Evolutionary conservation across 129 eudicot genomes (phyloP).

Genomic region (Logfia minima): DNA sequence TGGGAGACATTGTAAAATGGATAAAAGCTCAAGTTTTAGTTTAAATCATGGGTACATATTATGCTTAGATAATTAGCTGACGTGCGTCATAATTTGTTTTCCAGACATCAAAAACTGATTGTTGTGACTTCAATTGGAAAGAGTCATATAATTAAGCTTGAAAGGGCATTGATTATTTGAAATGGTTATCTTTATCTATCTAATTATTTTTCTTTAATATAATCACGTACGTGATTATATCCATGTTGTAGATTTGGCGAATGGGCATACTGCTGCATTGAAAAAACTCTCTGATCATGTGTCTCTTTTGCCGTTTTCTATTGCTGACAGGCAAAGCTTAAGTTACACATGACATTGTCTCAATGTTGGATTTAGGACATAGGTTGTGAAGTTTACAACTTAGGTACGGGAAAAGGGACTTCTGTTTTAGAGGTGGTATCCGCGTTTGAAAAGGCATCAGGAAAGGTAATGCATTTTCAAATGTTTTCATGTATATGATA

Average conservation of each 20-base stretch:
- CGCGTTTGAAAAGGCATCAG: conserved; percentile 89
- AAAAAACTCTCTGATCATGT: conserved; percentile 65
- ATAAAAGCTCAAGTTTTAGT: not conserved
- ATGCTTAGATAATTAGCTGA: not conserved
- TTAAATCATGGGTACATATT: not conserved
- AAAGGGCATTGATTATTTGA: not conserved
- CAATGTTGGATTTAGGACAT: not conserved
- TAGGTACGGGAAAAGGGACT: conserved; percentile 95
- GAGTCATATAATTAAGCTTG: not conserved
- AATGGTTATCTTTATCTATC: not conserved
- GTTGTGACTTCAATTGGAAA: not conserved
- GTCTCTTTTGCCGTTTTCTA: not conserved
- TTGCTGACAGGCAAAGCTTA: not conserved
- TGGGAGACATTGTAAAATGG: not conserved
- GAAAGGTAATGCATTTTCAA: conserved; percentile 56
- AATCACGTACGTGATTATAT: conserved; percentile 88
- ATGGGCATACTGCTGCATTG: conserved; percentile 92
- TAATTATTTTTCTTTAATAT: conserved; percentile 4
- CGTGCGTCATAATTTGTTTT: not conserved
- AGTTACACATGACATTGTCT: not conserved
- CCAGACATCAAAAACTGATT: not conserved
- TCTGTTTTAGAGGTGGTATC: conserved; percentile 90
- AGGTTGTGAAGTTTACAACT: conserved; percentile 89
- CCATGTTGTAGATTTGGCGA: conserved; percentile 95
- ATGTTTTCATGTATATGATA: not conserved